These are phyloP conservation scores for Dioscorea cayenensis DNA, from an alignment of 116 monocot species.

Conservation along the genomic window DNA sequence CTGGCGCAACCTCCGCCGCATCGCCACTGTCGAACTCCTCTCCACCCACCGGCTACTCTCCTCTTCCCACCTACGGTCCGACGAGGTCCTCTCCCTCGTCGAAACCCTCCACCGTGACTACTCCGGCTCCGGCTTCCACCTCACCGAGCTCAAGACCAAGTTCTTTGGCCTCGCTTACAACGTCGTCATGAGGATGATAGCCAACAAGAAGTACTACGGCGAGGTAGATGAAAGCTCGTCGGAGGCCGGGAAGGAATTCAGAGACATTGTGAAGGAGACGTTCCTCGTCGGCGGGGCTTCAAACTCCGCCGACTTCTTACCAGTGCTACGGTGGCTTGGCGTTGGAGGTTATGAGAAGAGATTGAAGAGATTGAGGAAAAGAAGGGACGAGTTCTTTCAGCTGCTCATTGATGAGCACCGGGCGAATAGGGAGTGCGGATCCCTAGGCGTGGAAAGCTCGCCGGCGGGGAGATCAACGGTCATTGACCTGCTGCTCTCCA, in stretches of 20 bases:
- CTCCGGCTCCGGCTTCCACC: neutral
- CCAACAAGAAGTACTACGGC: conserved; percentile 5
- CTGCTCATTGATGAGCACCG: conserved; percentile 16
- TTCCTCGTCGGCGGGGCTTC: conserved; percentile 19
- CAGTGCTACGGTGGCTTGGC: conserved; percentile 3
- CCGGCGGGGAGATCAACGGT: conserved; percentile 1
- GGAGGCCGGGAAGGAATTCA: neutral
- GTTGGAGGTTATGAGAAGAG: conserved; percentile 9
- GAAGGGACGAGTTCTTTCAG: conserved; percentile 20
- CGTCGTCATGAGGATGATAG: conserved; percentile 9
- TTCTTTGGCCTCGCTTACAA: neutral
- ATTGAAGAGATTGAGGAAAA: conserved; percentile 15
- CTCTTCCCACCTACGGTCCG: neutral
- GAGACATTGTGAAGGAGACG: conserved; percentile 32
- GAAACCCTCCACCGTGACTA: neutral
- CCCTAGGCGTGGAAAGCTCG: neutral
- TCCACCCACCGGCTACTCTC: conserved; percentile 1
- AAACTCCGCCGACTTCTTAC: conserved; percentile 18
- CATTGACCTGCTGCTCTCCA: conserved; percentile 19
- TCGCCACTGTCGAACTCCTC: conserved; percentile 12
- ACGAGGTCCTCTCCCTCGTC: conserved; percentile 7
- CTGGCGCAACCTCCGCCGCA: conserved; percentile 11
- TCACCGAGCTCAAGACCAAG: conserved; percentile 6
- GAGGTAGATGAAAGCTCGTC: neutral
- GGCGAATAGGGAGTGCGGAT: neutral